Percentiles rank a stretch among this genome's conserved stretches.
These are phyloP conservation scores for Erigeron canadensis DNA, from an alignment of 129 eudicot species.

Conservation along the genomic window DNA sequence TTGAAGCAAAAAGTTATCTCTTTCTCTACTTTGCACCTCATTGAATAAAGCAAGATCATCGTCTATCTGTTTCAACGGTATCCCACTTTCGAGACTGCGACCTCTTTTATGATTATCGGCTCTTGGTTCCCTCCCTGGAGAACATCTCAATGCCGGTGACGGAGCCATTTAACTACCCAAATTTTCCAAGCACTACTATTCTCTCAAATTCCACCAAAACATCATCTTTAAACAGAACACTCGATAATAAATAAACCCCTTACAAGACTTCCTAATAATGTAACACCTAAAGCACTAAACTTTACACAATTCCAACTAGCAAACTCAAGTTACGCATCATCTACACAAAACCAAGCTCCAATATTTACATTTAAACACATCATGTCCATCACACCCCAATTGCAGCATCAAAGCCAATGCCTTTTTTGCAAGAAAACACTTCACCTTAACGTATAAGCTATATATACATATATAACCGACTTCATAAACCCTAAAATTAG, in stretches of 20 bases:
- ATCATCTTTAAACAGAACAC: constrained; percentile 8
- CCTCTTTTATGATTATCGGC: background rate
- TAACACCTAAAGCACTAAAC: constrained; percentile 8
- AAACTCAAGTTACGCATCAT: background rate
- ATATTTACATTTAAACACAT: constrained; percentile 5
- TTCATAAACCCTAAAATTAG: constrained; percentile 18
- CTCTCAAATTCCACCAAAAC: background rate
- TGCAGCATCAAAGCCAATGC: constrained; percentile 12
- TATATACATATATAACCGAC: constrained; percentile 8
- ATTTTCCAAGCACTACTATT: constrained; percentile 5
- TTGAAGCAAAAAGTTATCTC: constrained; percentile 40
- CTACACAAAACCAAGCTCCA: constrained; percentile 13
- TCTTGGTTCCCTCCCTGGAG: constrained; percentile 3
- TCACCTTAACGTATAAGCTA: constrained; percentile 4
- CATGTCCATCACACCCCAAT: constrained; percentile 2
- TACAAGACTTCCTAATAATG: background rate
- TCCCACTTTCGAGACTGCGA: constrained; percentile 60
- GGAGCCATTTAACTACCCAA: background rate
- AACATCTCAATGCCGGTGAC: background rate
- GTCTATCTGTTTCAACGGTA: constrained; percentile 44
- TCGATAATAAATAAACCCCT: background rate
- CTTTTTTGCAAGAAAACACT: constrained; percentile 18
- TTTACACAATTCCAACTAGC: background rate
- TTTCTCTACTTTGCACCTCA: constrained; percentile 10
- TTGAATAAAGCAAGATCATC: constrained; percentile 49